A percentile compares a stretch with the other conserved stretches of the same genome.
These are phyloP conservation scores for Lojkania enalia DNA, from an alignment of 2,329 filamentous ascomycete genomes.

Conservation along the genomic window DNA sequence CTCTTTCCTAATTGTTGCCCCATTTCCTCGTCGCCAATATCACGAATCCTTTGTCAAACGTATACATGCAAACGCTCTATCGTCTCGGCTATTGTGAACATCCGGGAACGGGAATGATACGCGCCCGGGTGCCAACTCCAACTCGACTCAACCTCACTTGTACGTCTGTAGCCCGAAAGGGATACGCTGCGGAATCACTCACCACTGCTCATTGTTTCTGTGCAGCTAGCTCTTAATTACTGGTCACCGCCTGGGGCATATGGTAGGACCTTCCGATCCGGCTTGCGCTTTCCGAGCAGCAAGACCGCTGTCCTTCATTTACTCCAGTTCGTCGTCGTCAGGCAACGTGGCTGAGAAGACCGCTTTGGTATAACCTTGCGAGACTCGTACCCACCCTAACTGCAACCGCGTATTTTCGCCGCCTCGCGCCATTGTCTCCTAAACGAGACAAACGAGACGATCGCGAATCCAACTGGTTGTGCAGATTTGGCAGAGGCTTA, in stretches of 20 bases:
- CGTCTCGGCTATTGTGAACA: background rate
- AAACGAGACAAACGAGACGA: constrained; percentile 10
- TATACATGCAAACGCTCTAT: background rate
- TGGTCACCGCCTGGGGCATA: too few relatives aligned
- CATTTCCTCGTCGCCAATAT: constrained; percentile 13
- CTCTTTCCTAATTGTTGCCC: constrained; percentile 4
- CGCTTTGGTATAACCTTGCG: constrained; percentile 29
- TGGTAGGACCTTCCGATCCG: too few relatives aligned
- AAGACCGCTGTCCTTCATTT: background rate
- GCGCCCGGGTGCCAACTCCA: background rate
- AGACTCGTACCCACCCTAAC: constrained; percentile 25
- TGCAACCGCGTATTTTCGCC: constrained; percentile 15
- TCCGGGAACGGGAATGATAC: background rate
- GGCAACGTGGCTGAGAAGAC: constrained; percentile 32
- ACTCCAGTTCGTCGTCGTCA: constrained; percentile 24
- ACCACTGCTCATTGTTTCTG: too few relatives aligned
- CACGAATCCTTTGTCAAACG: constrained; percentile 5
- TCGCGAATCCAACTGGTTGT: constrained; percentile 6
- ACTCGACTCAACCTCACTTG: background rate
- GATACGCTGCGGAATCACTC: too few relatives aligned
- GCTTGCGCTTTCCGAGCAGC: too few relatives aligned
- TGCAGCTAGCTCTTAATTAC: too few relatives aligned
- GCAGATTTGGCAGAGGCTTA: constrained; percentile 15
- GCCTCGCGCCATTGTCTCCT: constrained; percentile 11
- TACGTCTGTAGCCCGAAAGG: constrained; percentile 7